A percentile compares a stretch with the other conserved stretches of the same genome.
Conservation (phyloP, 345 rosid genomes). For the Adansonia digitata region DNA sequence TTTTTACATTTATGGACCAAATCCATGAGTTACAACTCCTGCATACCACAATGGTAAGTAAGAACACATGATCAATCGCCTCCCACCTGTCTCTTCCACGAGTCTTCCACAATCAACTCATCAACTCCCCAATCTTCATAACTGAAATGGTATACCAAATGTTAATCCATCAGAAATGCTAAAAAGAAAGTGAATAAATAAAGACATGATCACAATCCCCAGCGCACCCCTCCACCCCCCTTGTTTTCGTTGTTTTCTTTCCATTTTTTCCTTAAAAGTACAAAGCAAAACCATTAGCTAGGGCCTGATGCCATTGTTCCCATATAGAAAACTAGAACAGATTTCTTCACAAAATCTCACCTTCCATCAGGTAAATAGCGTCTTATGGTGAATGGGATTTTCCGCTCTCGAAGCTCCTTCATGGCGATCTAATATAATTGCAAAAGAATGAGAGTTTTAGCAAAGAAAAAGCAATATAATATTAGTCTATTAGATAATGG, state of each 20-base stretch:
- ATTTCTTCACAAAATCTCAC: slow-evolving; percentile 28
- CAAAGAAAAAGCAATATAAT: background rate
- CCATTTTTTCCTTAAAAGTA: background rate
- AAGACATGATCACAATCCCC: background rate
- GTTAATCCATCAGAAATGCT: background rate
- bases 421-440: slow-evolving; percentile 57
- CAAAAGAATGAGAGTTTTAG: slow-evolving; percentile 18
- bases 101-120: slow-evolving; percentile 88
- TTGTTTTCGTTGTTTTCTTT: background rate
- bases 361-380: slow-evolving; percentile 85
- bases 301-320: slow-evolving; percentile 3
- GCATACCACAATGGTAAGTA: background rate
- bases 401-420: slow-evolving; percentile 85
- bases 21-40: background rate
- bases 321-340: background rate
- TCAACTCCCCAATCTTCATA: slow-evolving; percentile 90
- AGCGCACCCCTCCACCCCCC: background rate
- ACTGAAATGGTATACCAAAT: slow-evolving; percentile 29
- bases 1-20: background rate
- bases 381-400: slow-evolving; percentile 84
- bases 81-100: slow-evolving; percentile 94
- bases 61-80: slow-evolving; percentile 48
- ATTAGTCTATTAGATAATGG: background rate
- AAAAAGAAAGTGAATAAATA: slow-evolving; percentile 7
- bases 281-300: background rate